Evolutionary conservation across 1,284 basidiomycete species (phyloP).

Genomic region (Marasmius oreades): DNA sequence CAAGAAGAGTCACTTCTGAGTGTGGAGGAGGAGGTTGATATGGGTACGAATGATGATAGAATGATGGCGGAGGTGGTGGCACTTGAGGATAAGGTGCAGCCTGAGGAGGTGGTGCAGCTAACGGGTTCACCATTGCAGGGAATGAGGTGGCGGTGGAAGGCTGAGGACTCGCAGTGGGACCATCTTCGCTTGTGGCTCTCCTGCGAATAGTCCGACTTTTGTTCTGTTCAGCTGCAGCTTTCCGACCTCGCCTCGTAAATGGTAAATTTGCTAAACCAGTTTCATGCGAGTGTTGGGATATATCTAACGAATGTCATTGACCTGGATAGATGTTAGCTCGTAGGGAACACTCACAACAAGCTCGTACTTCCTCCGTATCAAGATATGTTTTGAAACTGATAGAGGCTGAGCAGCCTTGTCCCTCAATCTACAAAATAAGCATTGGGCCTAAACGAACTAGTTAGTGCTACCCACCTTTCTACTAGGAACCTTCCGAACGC

Average conservation of each 20-base stretch:
- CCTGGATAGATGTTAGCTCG: constrained; percentile 2
- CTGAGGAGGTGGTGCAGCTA: constrained; percentile 14
- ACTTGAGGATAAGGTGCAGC: constrained; percentile 19
- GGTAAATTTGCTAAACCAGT: constrained; percentile 71
- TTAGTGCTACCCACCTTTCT: constrained; percentile 54
- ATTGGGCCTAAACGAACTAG: neutral
- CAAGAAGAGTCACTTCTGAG: constrained; percentile 18
- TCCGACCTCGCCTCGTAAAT: constrained; percentile 71
- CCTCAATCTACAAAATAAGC: constrained; percentile 56
- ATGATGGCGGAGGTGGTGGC: neutral
- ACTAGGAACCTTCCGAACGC: constrained; percentile 76
- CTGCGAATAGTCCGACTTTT: constrained; percentile 40
- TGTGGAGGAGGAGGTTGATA: constrained; percentile 11
- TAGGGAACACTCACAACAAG: constrained; percentile 56
- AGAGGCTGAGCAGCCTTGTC: constrained; percentile 71
- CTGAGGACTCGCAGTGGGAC: constrained; percentile 16
- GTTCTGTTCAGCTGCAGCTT: constrained; percentile 50
- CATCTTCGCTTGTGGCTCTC: constrained; percentile 17
- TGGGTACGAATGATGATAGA: neutral
- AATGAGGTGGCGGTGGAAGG: constrained; percentile 22
- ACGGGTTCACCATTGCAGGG: constrained; percentile 44
- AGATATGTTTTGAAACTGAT: constrained; percentile 83
- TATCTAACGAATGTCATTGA: constrained; percentile 39
- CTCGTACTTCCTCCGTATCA: constrained; percentile 73
- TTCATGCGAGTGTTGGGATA: constrained; percentile 74